phyloP scores from a whole-genome alignment of 164 flowering plant species.

The Stephania yunnanensis region DNA sequence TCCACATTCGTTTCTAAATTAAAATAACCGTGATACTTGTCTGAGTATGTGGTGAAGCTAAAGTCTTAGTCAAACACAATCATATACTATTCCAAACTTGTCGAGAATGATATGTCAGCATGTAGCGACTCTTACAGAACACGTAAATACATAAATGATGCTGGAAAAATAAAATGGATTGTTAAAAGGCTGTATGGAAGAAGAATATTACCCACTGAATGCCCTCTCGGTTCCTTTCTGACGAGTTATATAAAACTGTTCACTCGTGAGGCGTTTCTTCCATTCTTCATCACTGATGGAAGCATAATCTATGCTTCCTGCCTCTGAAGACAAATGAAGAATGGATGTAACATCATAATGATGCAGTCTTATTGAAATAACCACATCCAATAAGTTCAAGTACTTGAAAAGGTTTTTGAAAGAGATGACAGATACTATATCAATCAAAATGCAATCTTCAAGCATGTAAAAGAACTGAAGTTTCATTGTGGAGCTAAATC shows the following conservation, averaged over 20 bases:
- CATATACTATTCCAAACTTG: no score
- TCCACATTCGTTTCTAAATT: no score
- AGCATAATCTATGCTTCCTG: constrained; percentile 29
- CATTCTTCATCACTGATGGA: constrained; percentile 71
- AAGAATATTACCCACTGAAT: constrained; percentile 57
- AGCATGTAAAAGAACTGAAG: not conserved
- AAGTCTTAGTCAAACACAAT: no score
- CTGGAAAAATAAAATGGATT: not conserved
- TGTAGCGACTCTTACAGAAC: no score
- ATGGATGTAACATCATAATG: not conserved
- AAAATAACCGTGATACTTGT: no score
- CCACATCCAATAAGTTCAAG: not conserved
- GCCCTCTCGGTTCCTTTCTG: constrained; percentile 94
- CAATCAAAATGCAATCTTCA: not conserved
- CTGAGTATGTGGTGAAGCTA: no score
- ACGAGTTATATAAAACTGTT: constrained; percentile 65
- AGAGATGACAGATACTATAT: not conserved
- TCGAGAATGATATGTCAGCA: no score
- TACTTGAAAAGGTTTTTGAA: not conserved
- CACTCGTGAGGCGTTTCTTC: constrained; percentile 61
- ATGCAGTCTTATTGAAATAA: not conserved
- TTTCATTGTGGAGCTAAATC: no score
- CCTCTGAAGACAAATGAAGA: constrained; percentile 24
- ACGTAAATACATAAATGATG: not conserved
- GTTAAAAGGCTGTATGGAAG: not conserved